Evolutionary conservation across 129 eudicot species (phyloP).

Genomic region (Helianthus tuberosus): DNA sequence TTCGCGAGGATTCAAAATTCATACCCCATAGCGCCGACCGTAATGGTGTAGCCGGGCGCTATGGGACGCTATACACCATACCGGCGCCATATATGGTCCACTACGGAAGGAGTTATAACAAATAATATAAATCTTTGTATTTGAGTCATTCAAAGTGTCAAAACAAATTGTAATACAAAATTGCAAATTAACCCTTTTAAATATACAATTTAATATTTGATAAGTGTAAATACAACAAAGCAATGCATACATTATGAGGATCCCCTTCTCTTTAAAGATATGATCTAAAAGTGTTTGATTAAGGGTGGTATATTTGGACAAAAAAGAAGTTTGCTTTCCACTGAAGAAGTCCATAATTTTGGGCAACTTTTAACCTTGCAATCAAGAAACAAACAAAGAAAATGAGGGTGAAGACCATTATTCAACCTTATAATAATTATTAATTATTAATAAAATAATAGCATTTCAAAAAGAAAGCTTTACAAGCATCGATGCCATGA

Average conservation of each 20-base stretch:
- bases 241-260: neutral
- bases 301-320: slow-evolving; percentile 40
- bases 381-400: slow-evolving; percentile 34
- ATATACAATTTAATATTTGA: neutral
- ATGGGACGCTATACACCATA: too few relatives aligned
- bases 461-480: slow-evolving; percentile 36
- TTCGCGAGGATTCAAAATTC: too few relatives aligned
- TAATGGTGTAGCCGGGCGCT: too few relatives aligned
- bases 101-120: neutral
- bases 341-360: slow-evolving; percentile 30
- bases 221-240: neutral
- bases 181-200: neutral
- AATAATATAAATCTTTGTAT: neutral
- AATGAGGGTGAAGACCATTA: slow-evolving; percentile 34
- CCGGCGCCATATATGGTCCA: too few relatives aligned
- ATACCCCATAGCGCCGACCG: too few relatives aligned
- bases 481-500: slow-evolving; percentile 37
- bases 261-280: slow-evolving; percentile 27
- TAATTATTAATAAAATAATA: slow-evolving; percentile 3
- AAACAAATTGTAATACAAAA: neutral
- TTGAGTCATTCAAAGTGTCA: too few relatives aligned
- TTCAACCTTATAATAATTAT: slow-evolving; percentile 2
- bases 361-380: slow-evolving; percentile 30
- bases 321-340: slow-evolving; percentile 30
- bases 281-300: slow-evolving; percentile 31